Conservation (phyloP, 2,329 filamentous ascomycete genomes). For the Aureobasidium sp. region DNA sequence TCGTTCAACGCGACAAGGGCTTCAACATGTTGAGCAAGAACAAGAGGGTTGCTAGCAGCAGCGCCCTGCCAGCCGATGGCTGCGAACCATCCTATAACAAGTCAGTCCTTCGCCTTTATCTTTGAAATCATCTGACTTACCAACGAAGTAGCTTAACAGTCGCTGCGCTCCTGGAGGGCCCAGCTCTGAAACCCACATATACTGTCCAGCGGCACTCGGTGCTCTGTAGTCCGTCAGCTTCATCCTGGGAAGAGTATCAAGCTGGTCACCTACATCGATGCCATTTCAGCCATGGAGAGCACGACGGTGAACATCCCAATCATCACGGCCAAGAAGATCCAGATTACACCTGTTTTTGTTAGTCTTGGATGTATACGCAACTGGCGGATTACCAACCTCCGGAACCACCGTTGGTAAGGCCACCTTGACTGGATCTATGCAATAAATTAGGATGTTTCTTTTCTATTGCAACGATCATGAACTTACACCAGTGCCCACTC, state of each 20-base stretch:
- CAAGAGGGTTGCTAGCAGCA: slow-evolving; percentile 24
- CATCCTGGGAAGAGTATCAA: slow-evolving; percentile 23
- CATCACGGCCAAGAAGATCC: slow-evolving; percentile 45
- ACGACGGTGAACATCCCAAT: slow-evolving; percentile 37
- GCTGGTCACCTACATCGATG: slow-evolving; percentile 35
- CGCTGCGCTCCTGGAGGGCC: slow-evolving; percentile 37
- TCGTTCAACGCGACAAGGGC: slow-evolving; percentile 25
- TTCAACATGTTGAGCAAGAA: slow-evolving; percentile 24
- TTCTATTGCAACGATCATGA: not conserved
- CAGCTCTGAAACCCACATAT: slow-evolving; percentile 51
- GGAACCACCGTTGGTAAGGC: slow-evolving; percentile 20
- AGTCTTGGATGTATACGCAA: not conserved
- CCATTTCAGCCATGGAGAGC: slow-evolving; percentile 45
- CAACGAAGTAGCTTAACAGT: slow-evolving; percentile 48
- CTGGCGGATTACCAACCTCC: slow-evolving; percentile 40
- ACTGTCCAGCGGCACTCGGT: slow-evolving; percentile 52
- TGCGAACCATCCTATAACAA: slow-evolving; percentile 22
- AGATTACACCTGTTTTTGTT: slow-evolving; percentile 44
- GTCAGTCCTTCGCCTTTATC: not conserved
- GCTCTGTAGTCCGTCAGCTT: slow-evolving; percentile 30
- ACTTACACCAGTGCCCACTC: slow-evolving; percentile 19
- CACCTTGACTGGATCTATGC: not conserved
- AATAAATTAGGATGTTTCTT: not conserved
- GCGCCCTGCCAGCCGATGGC: slow-evolving; percentile 27
- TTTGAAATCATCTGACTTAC: slow-evolving; percentile 23